A percentile compares a stretch with the other conserved stretches of the same genome.
These are phyloP conservation scores for Botrytis hyacinthi DNA, from an alignment of 2,329 filamentous ascomycete genomes.

Conservation along the genomic window DNA sequence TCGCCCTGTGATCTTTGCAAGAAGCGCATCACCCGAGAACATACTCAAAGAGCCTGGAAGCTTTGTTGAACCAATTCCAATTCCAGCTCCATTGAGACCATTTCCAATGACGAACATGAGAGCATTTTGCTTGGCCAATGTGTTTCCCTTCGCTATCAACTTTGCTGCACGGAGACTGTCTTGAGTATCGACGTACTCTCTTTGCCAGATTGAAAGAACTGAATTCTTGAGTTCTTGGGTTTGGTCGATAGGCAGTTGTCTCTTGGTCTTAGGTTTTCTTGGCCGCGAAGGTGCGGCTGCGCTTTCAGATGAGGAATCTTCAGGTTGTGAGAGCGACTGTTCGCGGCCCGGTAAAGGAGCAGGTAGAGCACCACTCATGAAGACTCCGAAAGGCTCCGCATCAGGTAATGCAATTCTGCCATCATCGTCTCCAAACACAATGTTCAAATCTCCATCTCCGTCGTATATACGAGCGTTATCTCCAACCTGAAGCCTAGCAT, in stretches of 20 bases:
- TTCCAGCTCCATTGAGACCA: slow-evolving; percentile 55
- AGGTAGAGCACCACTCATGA: slow-evolving; percentile 33
- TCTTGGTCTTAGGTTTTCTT: slow-evolving; percentile 37
- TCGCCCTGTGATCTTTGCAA: slow-evolving; percentile 36
- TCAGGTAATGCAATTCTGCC: slow-evolving; percentile 35
- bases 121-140: slow-evolving; percentile 61
- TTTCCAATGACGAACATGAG: slow-evolving; percentile 57
- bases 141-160: slow-evolving; percentile 41
- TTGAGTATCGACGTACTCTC: slow-evolving; percentile 62
- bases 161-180: slow-evolving; percentile 46
- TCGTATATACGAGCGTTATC: slow-evolving; percentile 22
- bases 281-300: slow-evolving; percentile 42
- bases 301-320: slow-evolving; percentile 40
- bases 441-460: slow-evolving; percentile 34
- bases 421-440: slow-evolving; percentile 39
- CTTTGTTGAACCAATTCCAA: slow-evolving; percentile 43
- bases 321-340: slow-evolving; percentile 28
- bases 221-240: slow-evolving; percentile 53
- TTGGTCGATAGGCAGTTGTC: slow-evolving; percentile 48
- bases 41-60: slow-evolving; percentile 50
- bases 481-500: slow-evolving; percentile 37
- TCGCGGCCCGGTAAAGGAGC: slow-evolving; percentile 27
- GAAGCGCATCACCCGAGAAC: slow-evolving; percentile 57
- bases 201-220: slow-evolving; percentile 56
- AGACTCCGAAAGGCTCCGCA: slow-evolving; percentile 33